These are phyloP conservation scores for Lichtheimia ramosa DNA, from an alignment of 371 early-diverging fungal genomes.

Conservation along the genomic window DNA sequence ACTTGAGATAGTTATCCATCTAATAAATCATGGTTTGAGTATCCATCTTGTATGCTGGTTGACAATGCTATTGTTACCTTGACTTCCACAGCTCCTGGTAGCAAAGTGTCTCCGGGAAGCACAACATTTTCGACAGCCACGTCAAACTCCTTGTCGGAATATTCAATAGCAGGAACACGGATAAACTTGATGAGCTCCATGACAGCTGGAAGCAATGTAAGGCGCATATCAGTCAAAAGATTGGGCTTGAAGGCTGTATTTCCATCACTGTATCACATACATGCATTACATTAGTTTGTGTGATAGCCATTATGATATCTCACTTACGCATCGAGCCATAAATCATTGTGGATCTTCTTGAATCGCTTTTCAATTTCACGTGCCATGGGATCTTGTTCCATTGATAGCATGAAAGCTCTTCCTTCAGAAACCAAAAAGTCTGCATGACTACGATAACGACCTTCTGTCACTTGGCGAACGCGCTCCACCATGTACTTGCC, in stretches of 20 bases:
- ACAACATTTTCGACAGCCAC: conserved; percentile 62
- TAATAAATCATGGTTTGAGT: conserved; percentile 10
- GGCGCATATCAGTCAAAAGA: conserved; percentile 54
- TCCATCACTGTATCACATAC: conserved; percentile 31
- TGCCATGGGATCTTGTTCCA: conserved; percentile 30
- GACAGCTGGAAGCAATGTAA: conserved; percentile 49
- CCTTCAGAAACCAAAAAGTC: conserved; percentile 19
- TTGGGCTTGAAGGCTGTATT: conserved; percentile 56
- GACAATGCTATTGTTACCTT: conserved; percentile 35
- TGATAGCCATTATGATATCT: too few relatives aligned
- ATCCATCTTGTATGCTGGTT: conserved; percentile 13
- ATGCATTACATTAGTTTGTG: conserved; percentile 6
- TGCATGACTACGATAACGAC: conserved; percentile 22
- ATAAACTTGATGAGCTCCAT: conserved; percentile 61
- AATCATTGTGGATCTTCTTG: conserved; percentile 26
- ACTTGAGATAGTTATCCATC: conserved; percentile 34
- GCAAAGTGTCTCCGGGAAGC: conserved; percentile 52
- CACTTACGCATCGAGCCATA: conserved; percentile 36
- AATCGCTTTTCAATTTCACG: conserved; percentile 24
- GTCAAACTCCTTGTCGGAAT: conserved; percentile 55
- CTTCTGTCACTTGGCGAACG: conserved; percentile 22
- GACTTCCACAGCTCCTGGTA: conserved; percentile 61
- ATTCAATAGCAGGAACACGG: conserved; percentile 67
- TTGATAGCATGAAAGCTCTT: conserved; percentile 6
- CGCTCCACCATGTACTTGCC: conserved; percentile 27